Percentiles rank a stretch among this genome's conserved stretches.
These are phyloP conservation scores for Fusarium sp. DNA, from an alignment of 2,329 filamentous ascomycete genomes.

Conservation along the genomic window DNA sequence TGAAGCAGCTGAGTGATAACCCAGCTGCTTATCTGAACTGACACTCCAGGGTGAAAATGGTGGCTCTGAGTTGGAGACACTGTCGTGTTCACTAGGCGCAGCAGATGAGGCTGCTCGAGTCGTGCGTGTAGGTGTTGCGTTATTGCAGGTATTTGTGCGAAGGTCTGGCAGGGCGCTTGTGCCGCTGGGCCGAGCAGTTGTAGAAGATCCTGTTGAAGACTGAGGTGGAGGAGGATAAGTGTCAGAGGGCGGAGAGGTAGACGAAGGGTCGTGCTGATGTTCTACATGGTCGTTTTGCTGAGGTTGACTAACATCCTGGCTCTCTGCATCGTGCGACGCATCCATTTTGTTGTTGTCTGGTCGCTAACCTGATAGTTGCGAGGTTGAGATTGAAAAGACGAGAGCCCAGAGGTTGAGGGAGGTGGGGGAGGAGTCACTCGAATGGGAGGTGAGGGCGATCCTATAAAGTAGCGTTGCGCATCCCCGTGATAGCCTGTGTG, in stretches of 20 bases:
- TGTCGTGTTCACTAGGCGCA: constrained; percentile 39
- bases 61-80: constrained; percentile 35
- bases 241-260: neutral
- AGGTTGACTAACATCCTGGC: constrained; percentile 17
- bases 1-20: constrained; percentile 50
- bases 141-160: constrained; percentile 9
- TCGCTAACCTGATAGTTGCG: constrained; percentile 38
- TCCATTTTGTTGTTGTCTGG: constrained; percentile 42
- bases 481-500: constrained; percentile 27
- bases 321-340: constrained; percentile 31
- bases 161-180: constrained; percentile 10
- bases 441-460: constrained; percentile 18
- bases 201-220: constrained; percentile 27
- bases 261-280: neutral
- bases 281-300: constrained; percentile 10
- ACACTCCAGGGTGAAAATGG: constrained; percentile 58
- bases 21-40: constrained; percentile 57
- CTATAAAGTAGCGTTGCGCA: constrained; percentile 41
- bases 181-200: constrained; percentile 17
- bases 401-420: constrained; percentile 14
- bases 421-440: constrained; percentile 19
- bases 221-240: constrained; percentile 20
- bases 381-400: constrained; percentile 11
- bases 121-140: constrained; percentile 20
- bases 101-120: constrained; percentile 31